Percentiles rank a stretch among this genome's conserved stretches.
Conservation (phyloP, 2,329 filamentous ascomycete genomes). For the Sporothrix protearum region DNA sequence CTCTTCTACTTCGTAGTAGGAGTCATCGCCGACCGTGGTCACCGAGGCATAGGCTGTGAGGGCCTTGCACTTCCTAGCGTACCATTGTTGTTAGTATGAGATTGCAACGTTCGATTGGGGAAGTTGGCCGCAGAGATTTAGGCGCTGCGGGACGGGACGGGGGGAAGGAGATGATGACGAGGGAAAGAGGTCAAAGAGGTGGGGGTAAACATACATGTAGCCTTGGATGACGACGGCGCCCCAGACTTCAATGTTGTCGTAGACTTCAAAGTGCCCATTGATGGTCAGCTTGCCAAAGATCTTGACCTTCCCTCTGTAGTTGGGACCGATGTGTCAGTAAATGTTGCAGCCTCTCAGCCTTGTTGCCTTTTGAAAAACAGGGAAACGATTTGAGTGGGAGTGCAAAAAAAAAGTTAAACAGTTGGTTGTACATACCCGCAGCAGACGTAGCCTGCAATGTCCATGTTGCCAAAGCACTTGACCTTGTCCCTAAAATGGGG, state of each 20-base stretch:
- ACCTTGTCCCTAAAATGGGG: conserved; percentile 39
- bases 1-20: conserved; percentile 43
- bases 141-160: background rate
- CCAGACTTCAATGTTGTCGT: conserved; percentile 45
- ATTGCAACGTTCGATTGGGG: background rate
- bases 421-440: conserved; percentile 37
- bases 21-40: conserved; percentile 45
- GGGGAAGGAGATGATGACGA: background rate
- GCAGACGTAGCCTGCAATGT: conserved; percentile 40
- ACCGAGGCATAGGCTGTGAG: conserved; percentile 47
- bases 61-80: conserved; percentile 39
- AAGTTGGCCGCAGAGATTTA: background rate
- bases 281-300: conserved; percentile 47
- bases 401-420: too few relatives aligned
- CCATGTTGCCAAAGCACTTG: conserved; percentile 47
- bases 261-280: conserved; percentile 42
- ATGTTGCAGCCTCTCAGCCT: background rate
- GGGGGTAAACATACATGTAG: conserved; percentile 39
- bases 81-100: background rate
- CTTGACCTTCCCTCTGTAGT: conserved; percentile 43
- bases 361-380: background rate
- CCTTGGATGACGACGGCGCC: conserved; percentile 46
- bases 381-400: background rate
- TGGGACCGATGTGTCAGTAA: background rate
- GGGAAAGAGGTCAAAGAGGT: too few relatives aligned